Evolutionary conservation across 305 asterid species (phyloP).

Genomic region (Solanum hybrid): DNA sequence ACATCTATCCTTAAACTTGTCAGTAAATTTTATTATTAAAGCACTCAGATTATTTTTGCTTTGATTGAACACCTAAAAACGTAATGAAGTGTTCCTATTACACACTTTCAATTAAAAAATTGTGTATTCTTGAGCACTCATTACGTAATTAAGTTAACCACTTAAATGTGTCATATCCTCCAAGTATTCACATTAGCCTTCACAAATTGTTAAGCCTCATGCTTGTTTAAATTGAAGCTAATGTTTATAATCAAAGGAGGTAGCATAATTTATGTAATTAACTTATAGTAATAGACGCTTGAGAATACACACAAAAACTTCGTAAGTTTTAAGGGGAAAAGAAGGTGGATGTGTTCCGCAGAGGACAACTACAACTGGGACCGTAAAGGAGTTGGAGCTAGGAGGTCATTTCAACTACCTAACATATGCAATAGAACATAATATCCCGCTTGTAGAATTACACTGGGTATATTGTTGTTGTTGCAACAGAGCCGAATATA

Average conservation of each 20-base stretch:
- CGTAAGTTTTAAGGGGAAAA: neutral
- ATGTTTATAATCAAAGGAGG: neutral
- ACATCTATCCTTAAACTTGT: neutral
- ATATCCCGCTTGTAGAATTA: neutral
- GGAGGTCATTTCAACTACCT: neutral
- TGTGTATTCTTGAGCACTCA: neutral
- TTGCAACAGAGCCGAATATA: neutral
- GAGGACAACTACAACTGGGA: neutral
- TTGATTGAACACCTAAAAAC: neutral
- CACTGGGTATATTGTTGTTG: neutral
- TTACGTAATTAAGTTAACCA: neutral
- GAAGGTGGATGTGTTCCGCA: neutral
- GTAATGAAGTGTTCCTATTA: neutral
- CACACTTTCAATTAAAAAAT: neutral
- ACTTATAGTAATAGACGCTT: neutral
- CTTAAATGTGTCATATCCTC: neutral
- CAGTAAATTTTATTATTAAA: neutral
- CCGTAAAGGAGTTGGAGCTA: neutral
- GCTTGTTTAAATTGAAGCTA: neutral
- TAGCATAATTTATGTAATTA: neutral
- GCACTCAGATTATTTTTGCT: neutral
- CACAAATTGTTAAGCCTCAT: neutral
- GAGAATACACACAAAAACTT: neutral
- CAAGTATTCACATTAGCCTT: neutral
- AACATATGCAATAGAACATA: neutral